Base-by-base conservation (phyloP, 768 basidiomycete genomes). In the Amanita exitialis region DNA sequence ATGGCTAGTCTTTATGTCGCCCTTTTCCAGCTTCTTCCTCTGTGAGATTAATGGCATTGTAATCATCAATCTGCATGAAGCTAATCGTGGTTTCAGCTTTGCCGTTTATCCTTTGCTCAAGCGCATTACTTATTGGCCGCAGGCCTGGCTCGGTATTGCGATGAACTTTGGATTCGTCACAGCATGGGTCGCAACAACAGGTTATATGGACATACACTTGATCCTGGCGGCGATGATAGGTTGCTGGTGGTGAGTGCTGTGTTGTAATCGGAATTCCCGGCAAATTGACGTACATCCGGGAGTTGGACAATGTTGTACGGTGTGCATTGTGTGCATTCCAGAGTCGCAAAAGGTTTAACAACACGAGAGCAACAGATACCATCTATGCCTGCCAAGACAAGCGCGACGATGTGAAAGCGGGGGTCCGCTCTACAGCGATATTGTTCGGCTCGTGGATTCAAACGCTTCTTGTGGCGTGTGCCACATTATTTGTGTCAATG, bases 331-430 rank as follows among this genome's bases (percentile, higher is more conserved):
- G 12, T 25, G 2, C 12, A 47, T 8, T 51, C 37, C 7, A 41
- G 21, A 21, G 21, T 38, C 16, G 21, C 32, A 12, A 28, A 27
- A 13, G 3, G 3, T 16, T 18, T 30, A 3, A 30, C 10, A 18
- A 32, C 6, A 41, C 12, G 18, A 21, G 20, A 34, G n/a, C 7
- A 21, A 48, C 39, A 64, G 75, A 86, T 62, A 83, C 83, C 6
- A 80, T 85, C 53, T 90, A 90, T 60, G 86, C 84, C 15, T 87
- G 83, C 61, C 78, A 88, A 69, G 88, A 90, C 63, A 81, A 83
- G 51, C 64, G 72, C 51, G 88, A 89, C 66, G 87, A 90, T 63
- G 63, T 81, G 36, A 74, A 77, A 46, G 80, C 78, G 51, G 83
- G 83, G n/a, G 79, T 89, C 36, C 78, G 80, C 54, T 89, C 85